Base-by-base conservation (phyloP, 352 stramenopile genomes). In the Phytophthora pistaciae region DNA sequence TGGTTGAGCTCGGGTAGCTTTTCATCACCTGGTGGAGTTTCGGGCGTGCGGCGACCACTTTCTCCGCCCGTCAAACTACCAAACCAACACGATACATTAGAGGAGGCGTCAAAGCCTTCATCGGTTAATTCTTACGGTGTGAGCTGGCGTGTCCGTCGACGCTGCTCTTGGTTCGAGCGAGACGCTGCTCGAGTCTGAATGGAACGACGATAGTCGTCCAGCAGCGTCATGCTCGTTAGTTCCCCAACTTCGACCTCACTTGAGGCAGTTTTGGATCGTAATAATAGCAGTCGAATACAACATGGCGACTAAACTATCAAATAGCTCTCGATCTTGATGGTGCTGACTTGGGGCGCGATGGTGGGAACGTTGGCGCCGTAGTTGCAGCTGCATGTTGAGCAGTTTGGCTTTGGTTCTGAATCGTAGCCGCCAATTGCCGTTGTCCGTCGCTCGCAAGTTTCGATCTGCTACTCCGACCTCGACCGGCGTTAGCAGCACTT, bases 181-280 rank as follows among this genome's bases (percentile, higher is more conserved):
- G 40, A 54, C 38, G 52, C 69, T n/a, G 64, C 54, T 20, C 36
- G 64, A n/a, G 54, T 78, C 50, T 91, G 83, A 27, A 90, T 70
- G 0, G 80, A 78, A 52, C 80, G 82, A 1, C 80, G 85, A 56
- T 90, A 91, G 21, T 91, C 80, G 44, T 91, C 83, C 21, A 93
- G 66, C 62, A 93, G 79, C 44, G 83, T 93, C 85, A 92, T 92
- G 23, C 2, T 66, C 27, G 6, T 5, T 29, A 68, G 6, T 3
- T 7, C 38, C 3, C 3, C 18, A 10, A 49, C 2, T 49, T 49
- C 3, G 18, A 18, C 7, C 7, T 14, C 23, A 62, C 25, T 23
- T 9, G n/a, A 33, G 56, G 48, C 46, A 23, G 67, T 64, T 33
- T 33, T 69, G 46, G 14, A 58, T 7, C 21, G 31, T 73, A 73